Base-by-base conservation (phyloP, 306 rosid genomes). In the Begonia peltatifolia region DNA sequence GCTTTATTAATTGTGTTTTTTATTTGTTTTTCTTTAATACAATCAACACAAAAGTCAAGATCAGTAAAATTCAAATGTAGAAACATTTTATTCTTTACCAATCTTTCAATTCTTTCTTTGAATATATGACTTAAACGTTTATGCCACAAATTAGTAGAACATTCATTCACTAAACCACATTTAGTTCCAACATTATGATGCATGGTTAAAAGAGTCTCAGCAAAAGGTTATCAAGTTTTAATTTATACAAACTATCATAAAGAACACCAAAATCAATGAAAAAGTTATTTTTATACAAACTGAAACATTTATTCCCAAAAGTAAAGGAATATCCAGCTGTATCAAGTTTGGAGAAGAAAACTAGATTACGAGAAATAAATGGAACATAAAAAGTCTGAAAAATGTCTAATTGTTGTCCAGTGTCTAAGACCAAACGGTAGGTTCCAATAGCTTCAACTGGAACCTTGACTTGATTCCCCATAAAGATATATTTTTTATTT, bases 171-270 rank as follows among this genome's bases (percentile, higher is more conserved):
- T 20, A 12, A 23, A n/a, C 41, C 10, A 10, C 11, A 6, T 57
- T 42, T 57, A 20, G 41, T 57, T 10, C 41, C 30, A 55, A 57
- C 42, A 17, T 22, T 42, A 57, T 18, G 30, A 42, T 57, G 38
- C 10, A 57, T 0, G 42, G 17, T 22, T 11, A 22, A 11, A 42
- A 42, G 47, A 2, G 46, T 54, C n/a, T 54, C 9, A 14, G 9
- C 47, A 54, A n/a, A n/a, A 1, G 3, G 23, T 12, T 11, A 57
- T 20, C 9, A 47, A 3, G 52, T 4, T 47, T 47, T 14, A 47
- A 1, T 4, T 47, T 47, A 2, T 47, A 47, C 5, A 3, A 11
- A 5, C 52, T 3, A 47, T 47, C 52, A 47, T 5, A 47, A 14
- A 12, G 3, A 14, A 47, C 8, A 11, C 52, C 3, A 0, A 1